These are phyloP conservation scores for Kluyveromyces wickerhamii DNA, from an alignment of 805 yeast species.

Conservation along the genomic window DNA sequence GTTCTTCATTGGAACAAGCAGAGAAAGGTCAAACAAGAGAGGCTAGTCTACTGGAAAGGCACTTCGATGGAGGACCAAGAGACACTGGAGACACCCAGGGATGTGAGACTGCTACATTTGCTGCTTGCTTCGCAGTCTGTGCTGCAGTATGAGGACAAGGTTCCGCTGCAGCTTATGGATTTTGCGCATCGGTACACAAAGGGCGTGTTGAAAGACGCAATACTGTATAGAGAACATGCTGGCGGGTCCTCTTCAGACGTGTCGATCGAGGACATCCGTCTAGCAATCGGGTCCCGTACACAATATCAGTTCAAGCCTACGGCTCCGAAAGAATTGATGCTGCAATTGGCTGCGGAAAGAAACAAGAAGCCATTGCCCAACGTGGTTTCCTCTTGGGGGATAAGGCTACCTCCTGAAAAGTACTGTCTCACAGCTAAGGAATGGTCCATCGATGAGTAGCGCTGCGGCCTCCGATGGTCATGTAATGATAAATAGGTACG, in stretches of 20 bases:
- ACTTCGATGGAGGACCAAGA: slow-evolving; percentile 3
- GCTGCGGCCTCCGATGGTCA: too few species aligned
- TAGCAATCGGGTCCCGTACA: slow-evolving; percentile 91
- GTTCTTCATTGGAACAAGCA: too few species aligned
- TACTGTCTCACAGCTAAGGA: slow-evolving; percentile 72
- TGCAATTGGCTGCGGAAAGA: slow-evolving; percentile 88
- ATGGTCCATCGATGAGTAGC: slow-evolving; percentile 16
- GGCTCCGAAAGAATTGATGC: slow-evolving; percentile 81
- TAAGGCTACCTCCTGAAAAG: slow-evolving; percentile 95
- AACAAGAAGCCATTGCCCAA: slow-evolving; percentile 87
- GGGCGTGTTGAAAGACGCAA: slow-evolving; percentile 82
- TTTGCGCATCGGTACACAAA: slow-evolving; percentile 88
- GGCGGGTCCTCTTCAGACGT: slow-evolving; percentile 37
- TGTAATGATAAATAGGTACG: too few species aligned
- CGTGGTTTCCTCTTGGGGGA: slow-evolving; percentile 84
- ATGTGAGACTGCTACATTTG: slow-evolving; percentile 81
- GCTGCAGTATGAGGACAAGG: slow-evolving; percentile 88
- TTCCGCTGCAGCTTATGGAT: slow-evolving; percentile 93
- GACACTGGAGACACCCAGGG: slow-evolving; percentile 52
- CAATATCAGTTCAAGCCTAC: slow-evolving; percentile 91
- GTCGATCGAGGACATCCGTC: slow-evolving; percentile 81
- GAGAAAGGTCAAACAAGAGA: too few species aligned
- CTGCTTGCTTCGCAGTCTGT: slow-evolving; percentile 92
- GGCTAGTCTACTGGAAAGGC: too few species aligned
- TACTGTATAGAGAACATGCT: slow-evolving; percentile 80